A percentile compares a stretch with the other conserved stretches of the same genome.
phyloP scores from a whole-genome alignment of 805 yeast genomes.

The Saccharomycopsis fibuligera region DNA sequence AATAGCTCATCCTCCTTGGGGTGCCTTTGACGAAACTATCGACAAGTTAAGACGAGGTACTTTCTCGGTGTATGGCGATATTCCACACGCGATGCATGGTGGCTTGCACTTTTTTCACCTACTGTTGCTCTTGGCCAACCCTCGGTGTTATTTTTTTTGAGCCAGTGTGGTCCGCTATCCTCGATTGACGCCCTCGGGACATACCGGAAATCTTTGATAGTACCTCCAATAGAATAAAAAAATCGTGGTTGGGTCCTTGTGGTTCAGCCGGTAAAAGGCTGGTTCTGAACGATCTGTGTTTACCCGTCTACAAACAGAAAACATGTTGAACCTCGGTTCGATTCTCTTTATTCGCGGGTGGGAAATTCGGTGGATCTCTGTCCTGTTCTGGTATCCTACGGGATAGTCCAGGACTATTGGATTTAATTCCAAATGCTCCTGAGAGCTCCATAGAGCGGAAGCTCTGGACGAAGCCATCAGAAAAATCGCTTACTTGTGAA shows the following conservation, averaged over 20 bases:
- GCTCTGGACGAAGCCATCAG: slow-evolving; percentile 12
- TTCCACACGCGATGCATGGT: too few relatives aligned
- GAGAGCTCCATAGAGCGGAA: slow-evolving; percentile 15
- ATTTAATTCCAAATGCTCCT: too few relatives aligned
- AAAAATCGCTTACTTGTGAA: neutral
- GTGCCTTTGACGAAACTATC: too few relatives aligned
- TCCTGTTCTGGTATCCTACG: neutral
- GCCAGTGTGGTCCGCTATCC: too few relatives aligned
- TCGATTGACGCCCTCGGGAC: too few relatives aligned
- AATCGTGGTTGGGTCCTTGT: neutral
- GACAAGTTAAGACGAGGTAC: too few relatives aligned
- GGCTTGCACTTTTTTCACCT: too few relatives aligned
- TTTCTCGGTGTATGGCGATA: too few relatives aligned
- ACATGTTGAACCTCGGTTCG: neutral
- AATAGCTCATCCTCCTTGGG: too few relatives aligned
- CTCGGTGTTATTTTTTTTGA: too few relatives aligned
- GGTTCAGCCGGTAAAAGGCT: neutral
- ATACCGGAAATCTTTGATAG: too few relatives aligned
- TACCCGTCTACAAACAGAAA: slow-evolving; percentile 14
- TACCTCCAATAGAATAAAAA: neutral
- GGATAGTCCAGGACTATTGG: neutral
- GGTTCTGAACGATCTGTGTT: slow-evolving; percentile 11
- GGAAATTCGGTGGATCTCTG: slow-evolving; percentile 17
- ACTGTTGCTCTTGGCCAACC: too few relatives aligned
- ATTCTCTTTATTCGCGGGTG: slow-evolving; percentile 7